Conservation (phyloP, 192 early-diverging fungal genomes). For the Coemansia sp. region DNA sequence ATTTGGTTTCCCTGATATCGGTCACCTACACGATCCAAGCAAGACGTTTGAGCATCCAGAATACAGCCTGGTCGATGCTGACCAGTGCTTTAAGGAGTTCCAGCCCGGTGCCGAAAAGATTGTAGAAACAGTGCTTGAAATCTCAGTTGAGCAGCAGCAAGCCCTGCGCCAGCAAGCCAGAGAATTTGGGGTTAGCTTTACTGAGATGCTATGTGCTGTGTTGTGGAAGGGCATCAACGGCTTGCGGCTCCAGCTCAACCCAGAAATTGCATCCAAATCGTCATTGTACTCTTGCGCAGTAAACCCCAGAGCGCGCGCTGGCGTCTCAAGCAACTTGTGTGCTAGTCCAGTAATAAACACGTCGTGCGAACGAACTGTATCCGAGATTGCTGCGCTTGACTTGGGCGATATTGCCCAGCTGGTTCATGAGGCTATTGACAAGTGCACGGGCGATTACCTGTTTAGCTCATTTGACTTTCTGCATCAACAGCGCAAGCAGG, state of each 20-base stretch:
- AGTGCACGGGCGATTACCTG: constrained; percentile 23
- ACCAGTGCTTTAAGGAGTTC: constrained; percentile 24
- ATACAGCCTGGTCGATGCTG: constrained; percentile 28
- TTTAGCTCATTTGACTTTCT: constrained; percentile 38
- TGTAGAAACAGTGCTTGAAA: constrained; percentile 20
- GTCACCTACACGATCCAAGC: constrained; percentile 12
- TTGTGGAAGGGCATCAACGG: constrained; percentile 42
- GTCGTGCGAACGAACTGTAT: constrained; percentile 15
- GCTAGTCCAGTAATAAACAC: constrained; percentile 42
- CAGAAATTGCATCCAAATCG: constrained; percentile 7
- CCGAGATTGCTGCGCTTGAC: constrained; percentile 21
- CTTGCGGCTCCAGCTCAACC: constrained; percentile 18
- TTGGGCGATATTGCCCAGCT: constrained; percentile 23
- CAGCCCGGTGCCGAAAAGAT: constrained; percentile 17
- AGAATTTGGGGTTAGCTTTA: constrained; percentile 28
- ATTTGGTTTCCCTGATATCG: constrained; percentile 35
- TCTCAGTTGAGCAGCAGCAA: constrained; percentile 32
- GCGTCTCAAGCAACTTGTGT: constrained; percentile 25
- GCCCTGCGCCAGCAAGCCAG: constrained; percentile 32
- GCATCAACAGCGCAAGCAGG: constrained; percentile 18
- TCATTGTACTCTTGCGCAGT: constrained; percentile 47
- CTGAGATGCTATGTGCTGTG: constrained; percentile 36
- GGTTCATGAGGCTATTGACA: constrained; percentile 20
- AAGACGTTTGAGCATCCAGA: constrained; percentile 34
- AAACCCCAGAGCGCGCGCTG: constrained; percentile 33